Conservation (phyloP, 1,284 basidiomycete species). For the Hemileia vastatrix region DNA sequence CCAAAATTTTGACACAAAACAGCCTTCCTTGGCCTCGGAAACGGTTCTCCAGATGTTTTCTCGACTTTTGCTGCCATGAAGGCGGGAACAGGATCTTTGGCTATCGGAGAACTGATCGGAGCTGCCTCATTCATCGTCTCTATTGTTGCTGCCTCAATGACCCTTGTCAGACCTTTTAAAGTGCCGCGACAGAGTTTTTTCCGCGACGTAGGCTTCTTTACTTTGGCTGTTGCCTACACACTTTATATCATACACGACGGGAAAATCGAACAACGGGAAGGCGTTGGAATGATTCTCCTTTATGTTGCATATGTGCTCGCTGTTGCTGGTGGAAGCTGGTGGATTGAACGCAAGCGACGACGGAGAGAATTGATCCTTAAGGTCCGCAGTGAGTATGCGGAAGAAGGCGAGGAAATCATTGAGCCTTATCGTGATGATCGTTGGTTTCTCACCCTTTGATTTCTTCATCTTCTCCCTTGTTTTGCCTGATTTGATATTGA, state of each 20-base stretch:
- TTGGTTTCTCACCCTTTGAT: too few species aligned
- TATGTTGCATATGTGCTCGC: slow-evolving; percentile 69
- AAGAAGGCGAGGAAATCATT: slow-evolving; percentile 18
- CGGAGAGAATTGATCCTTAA: slow-evolving; percentile 40
- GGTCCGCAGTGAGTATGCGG: slow-evolving; percentile 19
- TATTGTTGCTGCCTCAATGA: slow-evolving; percentile 87
- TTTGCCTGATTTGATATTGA: too few species aligned
- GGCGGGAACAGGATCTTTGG: slow-evolving; percentile 71
- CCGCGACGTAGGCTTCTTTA: slow-evolving; percentile 89
- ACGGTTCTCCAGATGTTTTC: slow-evolving; percentile 54
- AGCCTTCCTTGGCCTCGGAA: slow-evolving; percentile 80
- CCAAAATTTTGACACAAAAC: slow-evolving; percentile 58
- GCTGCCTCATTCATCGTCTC: slow-evolving; percentile 92
- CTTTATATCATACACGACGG: slow-evolving; percentile 72
- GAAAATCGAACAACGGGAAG: slow-evolving; percentile 63
- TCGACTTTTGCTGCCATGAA: slow-evolving; percentile 90
- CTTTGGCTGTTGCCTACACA: slow-evolving; percentile 62
- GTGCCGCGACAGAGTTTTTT: slow-evolving; percentile 72
- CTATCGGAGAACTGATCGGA: slow-evolving; percentile 87
- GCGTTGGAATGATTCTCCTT: slow-evolving; percentile 59
- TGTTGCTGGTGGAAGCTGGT: slow-evolving; percentile 72
- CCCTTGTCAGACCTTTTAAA: slow-evolving; percentile 83
- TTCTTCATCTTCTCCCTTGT: too few species aligned
- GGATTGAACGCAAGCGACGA: slow-evolving; percentile 50
- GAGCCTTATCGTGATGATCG: too few species aligned